phyloP scores from a whole-genome alignment of 2,329 filamentous ascomycete genomes.

The Aspergillus sp. region DNA sequence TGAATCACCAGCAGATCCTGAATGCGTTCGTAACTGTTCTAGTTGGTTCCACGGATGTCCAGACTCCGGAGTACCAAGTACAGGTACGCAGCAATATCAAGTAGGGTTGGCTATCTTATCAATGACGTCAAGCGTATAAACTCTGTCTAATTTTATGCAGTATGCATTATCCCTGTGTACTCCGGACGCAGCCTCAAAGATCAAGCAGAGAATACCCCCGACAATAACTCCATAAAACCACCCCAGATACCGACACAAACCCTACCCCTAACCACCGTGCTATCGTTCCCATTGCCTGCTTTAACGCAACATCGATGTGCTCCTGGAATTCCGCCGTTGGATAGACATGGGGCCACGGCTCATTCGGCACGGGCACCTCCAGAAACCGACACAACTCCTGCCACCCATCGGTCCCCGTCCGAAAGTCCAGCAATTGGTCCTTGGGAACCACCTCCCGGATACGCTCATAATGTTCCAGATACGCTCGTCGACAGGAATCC shows the following conservation, averaged over 20 bases:
- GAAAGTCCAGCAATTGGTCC: constrained; percentile 21
- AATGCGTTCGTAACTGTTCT: too few relatives aligned
- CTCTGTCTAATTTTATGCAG: too few relatives aligned
- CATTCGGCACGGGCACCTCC: constrained; percentile 26
- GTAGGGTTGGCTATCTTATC: too few relatives aligned
- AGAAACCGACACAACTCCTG: constrained; percentile 38
- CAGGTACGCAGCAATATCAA: too few relatives aligned
- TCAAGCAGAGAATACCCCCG: background rate
- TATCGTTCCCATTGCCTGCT: background rate
- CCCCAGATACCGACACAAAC: background rate
- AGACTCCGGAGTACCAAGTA: too few relatives aligned
- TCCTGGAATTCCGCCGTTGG: constrained; percentile 12
- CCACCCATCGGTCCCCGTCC: constrained; percentile 34
- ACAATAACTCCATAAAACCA: background rate
- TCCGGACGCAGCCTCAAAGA: background rate
- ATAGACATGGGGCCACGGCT: constrained; percentile 29
- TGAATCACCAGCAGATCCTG: too few relatives aligned
- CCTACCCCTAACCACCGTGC: constrained; percentile 1
- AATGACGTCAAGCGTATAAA: too few relatives aligned
- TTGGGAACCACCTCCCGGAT: constrained; percentile 13
- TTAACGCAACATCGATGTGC: background rate
- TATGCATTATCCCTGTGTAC: too few relatives aligned
- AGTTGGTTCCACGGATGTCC: too few relatives aligned
- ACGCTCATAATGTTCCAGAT: constrained; percentile 13
- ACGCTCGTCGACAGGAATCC: constrained; percentile 12